These are phyloP conservation scores for Petunia axillaris DNA, from an alignment of 257 asterid genomes.

Conservation along the genomic window DNA sequence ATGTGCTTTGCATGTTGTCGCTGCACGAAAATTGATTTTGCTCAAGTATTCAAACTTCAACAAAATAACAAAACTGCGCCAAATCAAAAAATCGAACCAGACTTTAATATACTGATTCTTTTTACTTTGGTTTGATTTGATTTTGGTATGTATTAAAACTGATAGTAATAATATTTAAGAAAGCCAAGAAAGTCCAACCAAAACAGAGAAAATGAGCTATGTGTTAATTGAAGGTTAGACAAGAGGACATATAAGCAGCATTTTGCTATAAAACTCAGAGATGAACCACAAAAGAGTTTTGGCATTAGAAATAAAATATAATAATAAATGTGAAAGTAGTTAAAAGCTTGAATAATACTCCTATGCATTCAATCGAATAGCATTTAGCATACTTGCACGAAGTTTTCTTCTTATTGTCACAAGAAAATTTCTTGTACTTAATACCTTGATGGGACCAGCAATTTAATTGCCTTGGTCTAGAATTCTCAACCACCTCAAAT, in stretches of 20 bases:
- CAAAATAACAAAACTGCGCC: not conserved
- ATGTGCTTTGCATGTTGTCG: constrained; percentile 1
- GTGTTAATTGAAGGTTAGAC: not conserved
- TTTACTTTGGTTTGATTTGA: not conserved
- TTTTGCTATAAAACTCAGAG: not conserved
- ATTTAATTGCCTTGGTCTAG: constrained; percentile 18
- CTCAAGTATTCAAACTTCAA: not conserved
- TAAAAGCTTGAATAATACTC: not conserved
- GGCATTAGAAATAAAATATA: not conserved
- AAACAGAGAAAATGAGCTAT: not conserved
- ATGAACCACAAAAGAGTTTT: not conserved
- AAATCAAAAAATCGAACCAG: not conserved
- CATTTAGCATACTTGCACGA: constrained; percentile 5
- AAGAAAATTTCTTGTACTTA: not conserved
- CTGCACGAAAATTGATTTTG: not conserved
- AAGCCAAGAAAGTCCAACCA: not conserved
- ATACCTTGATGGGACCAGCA: constrained; percentile 13
- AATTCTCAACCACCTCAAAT: constrained; percentile 16
- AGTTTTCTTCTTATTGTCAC: not conserved
- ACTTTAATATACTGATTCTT: no score
- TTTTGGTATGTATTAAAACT: not conserved
- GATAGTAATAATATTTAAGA: not conserved
- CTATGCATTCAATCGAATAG: not conserved
- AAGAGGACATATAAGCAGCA: not conserved
- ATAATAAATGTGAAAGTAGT: no score